Base-by-base conservation (phyloP, 2,329 filamentous ascomycete genomes). In the Raffaelea albimanens region DNA sequence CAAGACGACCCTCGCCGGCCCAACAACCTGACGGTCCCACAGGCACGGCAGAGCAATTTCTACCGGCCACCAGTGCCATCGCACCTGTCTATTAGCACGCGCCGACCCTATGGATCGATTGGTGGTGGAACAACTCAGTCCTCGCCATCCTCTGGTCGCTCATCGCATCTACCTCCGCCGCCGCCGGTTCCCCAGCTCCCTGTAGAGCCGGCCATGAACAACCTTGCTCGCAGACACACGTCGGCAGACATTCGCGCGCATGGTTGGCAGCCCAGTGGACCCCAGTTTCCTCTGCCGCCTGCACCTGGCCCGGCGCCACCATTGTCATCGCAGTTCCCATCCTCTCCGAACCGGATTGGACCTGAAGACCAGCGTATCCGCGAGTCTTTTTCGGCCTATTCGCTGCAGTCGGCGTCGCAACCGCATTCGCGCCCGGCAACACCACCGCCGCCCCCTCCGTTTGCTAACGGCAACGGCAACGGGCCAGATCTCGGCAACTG, bases 221-320 rank as follows among this genome's bases (percentile, higher is more conserved):
- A 81, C 57, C 72, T 95, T 42, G 78, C 82, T 40, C 82, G 91
- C 53, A 80, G 91, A 52, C 93, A 98, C 66, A 98, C 93, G 2
- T 91, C 90, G 36, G 93, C 93, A 50, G 93, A 98, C 62, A 97
- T 98, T 56, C 83, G 93, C 46, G 84, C 90, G 57, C 85, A 89
- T 61, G 87, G 85, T 34, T 91, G 86, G 81, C 83, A 82, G 52
- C 73, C 72, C 8, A 72, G 67, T 43, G 68, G 71, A 39, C 72
- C 78, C 22, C 85, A 83, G 5, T 85, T 83, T 11, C 85, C 81
- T 72, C 76, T 8, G 82, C 83, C 3, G 80, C 46, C 22, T 4
- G 41, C 39, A 4, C 23, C 46, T 16, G 46, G 46, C 19, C 19
- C 33, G n/a, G 40, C 21, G 11, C 31, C 23, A 14, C n/a, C 31